Conservation (phyloP, 176 grass and related monocot species). For the maize (Zea mays) region DNA sequence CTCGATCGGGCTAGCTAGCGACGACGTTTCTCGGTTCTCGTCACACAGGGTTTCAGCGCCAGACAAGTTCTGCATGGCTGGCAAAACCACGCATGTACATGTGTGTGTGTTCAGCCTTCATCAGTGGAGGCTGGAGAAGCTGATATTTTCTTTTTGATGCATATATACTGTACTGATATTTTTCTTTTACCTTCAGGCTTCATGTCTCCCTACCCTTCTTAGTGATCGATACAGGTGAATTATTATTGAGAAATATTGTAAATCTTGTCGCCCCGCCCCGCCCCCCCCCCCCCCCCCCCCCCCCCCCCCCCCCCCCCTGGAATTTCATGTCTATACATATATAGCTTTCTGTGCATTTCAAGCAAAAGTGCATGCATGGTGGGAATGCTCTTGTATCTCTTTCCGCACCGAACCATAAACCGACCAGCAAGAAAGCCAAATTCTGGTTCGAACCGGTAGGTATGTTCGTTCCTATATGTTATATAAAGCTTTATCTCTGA, state of each 20-base stretch:
- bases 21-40: neutral
- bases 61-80: constrained; percentile 29
- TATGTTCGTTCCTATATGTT: neutral
- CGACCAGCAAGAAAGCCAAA: constrained; percentile 13
- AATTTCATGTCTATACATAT: too few relatives aligned
- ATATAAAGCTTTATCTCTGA: neutral
- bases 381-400: neutral
- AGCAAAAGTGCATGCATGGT: neutral
- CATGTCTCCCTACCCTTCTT: neutral
- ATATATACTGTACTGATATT: neutral
- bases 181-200: neutral
- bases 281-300: too few relatives aligned
- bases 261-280: too few relatives aligned
- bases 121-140: neutral
- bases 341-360: too few relatives aligned
- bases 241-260: neutral
- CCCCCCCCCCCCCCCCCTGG: too few relatives aligned
- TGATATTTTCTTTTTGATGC: neutral
- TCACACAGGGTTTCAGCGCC: neutral
- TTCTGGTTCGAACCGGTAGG: neutral
- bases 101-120: too few relatives aligned
- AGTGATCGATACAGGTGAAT: too few relatives aligned
- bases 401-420: neutral
- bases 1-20: neutral
- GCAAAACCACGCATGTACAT: neutral